Evolutionary conservation across 2,329 filamentous ascomycete species (phyloP), one percentile per base, ranked within the genome.

Genomic region (Daldinia eschscholtzii): DNA sequence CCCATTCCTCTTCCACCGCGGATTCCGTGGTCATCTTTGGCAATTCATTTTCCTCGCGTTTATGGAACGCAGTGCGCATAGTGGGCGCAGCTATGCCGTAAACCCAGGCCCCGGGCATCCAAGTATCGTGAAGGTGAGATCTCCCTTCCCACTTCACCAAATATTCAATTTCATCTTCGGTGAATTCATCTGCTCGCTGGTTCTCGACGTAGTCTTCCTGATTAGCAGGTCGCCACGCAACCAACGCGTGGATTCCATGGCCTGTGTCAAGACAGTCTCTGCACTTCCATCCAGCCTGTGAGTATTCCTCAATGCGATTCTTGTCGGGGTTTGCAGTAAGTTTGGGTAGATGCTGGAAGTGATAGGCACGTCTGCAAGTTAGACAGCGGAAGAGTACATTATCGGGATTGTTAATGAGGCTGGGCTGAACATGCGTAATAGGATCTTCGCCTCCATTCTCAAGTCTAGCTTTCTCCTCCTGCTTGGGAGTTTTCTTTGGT

Each of bases 101-200:
- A 0, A 97, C 87, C 96, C 96, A 99, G 15, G 91, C 86, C 12
- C 95, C 96, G 9, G 93, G 89, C 86, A 93, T 92, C 96, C 97
- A 99, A 6, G 84, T 85, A 60, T 92, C 93, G 71, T 93, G 91
- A 70, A 90, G 91, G 76, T 98, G 97, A 0, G 95, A 97, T 63
- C 88, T 85, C 0, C 85, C 84, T 50, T 92, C 89, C 93, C 94
- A 98, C 77, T 96, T 97, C 74, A 99, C 82, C 2, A 99, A 86
- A 76, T 98, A 99, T 73, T 98, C 93, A 72, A 94, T 94, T n/a
- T 92, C 85, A 61, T 93, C 91, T 75, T 96, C 91, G 10, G 81
- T 79, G n/a, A 93, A 81, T 60, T 87, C 81, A 30, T 88, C 81
- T 55, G 85, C 84, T 1, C 83, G 81, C 59, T 85, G 82, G 1